Base-by-base conservation (phyloP, 768 basidiomycete genomes). In the Suillus variegatus region DNA sequence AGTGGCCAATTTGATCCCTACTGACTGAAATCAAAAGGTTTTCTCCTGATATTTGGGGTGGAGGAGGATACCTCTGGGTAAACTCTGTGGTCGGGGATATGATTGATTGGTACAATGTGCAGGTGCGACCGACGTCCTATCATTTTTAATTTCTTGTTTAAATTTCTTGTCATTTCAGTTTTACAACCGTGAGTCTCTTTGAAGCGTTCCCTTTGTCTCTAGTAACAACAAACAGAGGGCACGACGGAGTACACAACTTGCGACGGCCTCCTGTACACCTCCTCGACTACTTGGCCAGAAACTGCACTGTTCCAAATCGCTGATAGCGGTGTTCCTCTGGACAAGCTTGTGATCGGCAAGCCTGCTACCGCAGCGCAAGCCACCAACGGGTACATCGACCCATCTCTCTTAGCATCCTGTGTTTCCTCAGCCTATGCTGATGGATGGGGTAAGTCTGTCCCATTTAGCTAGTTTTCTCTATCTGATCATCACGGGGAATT, bases 181-280 rank as follows among this genome's bases (percentile, higher is more conserved):
- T 61, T 75, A 75, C 54, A 75, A 75, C 35, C 74, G 75, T 76
- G 18, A 56, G 71, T 65, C 9, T 25, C 3, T 44, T 35, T 14
- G n/a, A 46, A 22, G 66, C 2, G n/a, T 25, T 16, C 20, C 5
- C 41, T 28, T 22, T 4, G 32, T 49, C 41, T 16, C 22, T 6
- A 43, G 6, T 58, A 43, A 60, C 18, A 20, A 43, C 6, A 28
- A 32, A 32, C 73, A 89, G 88, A 90, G 82, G 89, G 88, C 49
- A 69, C 78, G 22, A 76, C 76, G 16, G 89, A 89, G 70, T 91
- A 90, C 72, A 87, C 86, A 7, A 88, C 86, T 36, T 91, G 89
- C 72, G 60, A 72, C 25, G 82, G 81, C 46, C 83, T 94, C 36
- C 76, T 92, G 56, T 85, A 78, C 4, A 73, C 81, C 1, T 91